Conservation (phyloP, 2,329 filamentous ascomycete genomes). For the Penicillium expansum region DNA sequence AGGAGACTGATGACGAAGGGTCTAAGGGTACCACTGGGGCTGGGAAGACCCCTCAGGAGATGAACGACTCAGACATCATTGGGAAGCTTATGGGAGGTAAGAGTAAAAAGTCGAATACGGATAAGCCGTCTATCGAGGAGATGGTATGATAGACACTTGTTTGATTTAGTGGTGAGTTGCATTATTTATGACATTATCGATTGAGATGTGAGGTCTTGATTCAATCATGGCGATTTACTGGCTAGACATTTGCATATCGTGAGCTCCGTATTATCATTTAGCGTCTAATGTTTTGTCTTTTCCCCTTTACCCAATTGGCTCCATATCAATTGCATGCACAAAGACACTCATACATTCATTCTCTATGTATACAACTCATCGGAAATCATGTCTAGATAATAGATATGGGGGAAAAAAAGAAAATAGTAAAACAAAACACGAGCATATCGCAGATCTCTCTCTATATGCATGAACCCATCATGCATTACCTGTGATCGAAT, state of each 20-base stretch:
- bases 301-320: neutral
- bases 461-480: conserved; percentile 32
- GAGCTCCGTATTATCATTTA: neutral
- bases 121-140: conserved; percentile 41
- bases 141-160: conserved; percentile 23
- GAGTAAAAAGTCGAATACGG: conserved; percentile 26
- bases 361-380: conserved; percentile 14
- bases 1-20: conserved; percentile 20
- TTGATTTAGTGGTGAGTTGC: neutral
- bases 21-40: conserved; percentile 3
- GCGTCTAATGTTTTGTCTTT: neutral
- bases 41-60: conserved; percentile 11
- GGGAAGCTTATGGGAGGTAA: conserved; percentile 40
- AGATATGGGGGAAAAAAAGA: conserved; percentile 5
- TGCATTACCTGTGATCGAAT: conserved; percentile 17
- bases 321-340: neutral
- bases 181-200: neutral
- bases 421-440: conserved; percentile 22
- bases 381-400: conserved; percentile 16
- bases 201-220: neutral
- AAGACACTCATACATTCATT: conserved; percentile 8
- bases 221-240: neutral
- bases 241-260: conserved; percentile 2
- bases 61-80: conserved; percentile 32
- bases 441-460: conserved; percentile 23